Evolutionary conservation across 2,329 filamentous ascomycete genomes (phyloP), one percentile per base, ranked within the genome.

Genomic region (Colletotrichum lupini): DNA sequence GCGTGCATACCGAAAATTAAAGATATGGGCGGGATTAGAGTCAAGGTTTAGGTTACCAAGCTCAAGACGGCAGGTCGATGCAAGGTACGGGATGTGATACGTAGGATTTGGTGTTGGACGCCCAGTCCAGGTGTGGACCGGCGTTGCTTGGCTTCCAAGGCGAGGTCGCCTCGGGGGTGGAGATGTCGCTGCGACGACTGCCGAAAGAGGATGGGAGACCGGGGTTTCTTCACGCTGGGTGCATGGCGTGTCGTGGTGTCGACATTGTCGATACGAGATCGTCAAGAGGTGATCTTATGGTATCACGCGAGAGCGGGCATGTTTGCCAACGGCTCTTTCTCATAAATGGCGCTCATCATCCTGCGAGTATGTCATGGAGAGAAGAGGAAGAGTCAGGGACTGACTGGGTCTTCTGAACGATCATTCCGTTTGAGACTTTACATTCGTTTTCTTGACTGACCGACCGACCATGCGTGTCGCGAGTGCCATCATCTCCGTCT

Each of bases 51-150:
- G 24, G 35, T 37, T 52, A 52, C 70, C 70, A 73, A 49, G 42
- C 66, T 65, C 53, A 73, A 73, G 66, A 69, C 2, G 70, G 70
- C 70, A 73, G 70, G 70, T 73, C 70, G 59, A 7, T 67, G 55
- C 42, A 63, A 52, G 60, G 60, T 22, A 63, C 60, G 5, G 19
- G 26, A 24, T 22, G 59, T 22, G 59, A 42, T 5, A 62, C 37
- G 8, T 19, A 26, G 35, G 35, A 46, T 26, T 14, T 24, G 59
- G n/a, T 42, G 37, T 16, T 35, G 59, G 37, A 30, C 59, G 37
- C 22, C 59, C 24, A 49, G 22, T 37, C 56, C 49, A 30, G 55
- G 11, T 26, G 55, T 5, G 14, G 56, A 12, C 28, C 60, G 30
- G 6, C 55, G 37, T 55, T 65, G 32, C 66, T 73, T 69, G 66